Evolutionary conservation across 2,329 filamentous ascomycete genomes (phyloP).

Genomic region (Stagonosporopsis rhizophila): DNA sequence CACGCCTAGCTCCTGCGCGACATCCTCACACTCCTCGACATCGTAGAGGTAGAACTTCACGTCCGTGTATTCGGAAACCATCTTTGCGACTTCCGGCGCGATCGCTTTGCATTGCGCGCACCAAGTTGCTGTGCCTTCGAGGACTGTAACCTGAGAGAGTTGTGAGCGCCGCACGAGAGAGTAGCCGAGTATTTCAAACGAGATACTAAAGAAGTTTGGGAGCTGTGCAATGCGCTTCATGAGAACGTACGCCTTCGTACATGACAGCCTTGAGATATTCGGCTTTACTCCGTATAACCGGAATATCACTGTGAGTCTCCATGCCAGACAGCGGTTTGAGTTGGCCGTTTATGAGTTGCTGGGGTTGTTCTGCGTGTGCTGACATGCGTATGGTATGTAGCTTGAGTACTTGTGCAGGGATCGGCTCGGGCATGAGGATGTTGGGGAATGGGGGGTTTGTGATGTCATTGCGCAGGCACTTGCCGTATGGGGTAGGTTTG

Average conservation of each 20-base stretch:
- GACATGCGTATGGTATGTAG: neutral
- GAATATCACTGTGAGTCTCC: conserved; percentile 22
- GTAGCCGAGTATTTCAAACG: no score
- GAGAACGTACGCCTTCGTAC: conserved; percentile 32
- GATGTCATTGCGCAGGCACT: conserved; percentile 11
- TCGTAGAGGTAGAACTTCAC: conserved; percentile 42
- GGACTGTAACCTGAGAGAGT: conserved; percentile 33
- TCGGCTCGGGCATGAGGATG: conserved; percentile 3
- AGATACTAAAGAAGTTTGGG: no score
- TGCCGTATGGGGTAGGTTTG: conserved; percentile 7
- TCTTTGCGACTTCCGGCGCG: conserved; percentile 37
- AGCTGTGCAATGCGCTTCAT: neutral
- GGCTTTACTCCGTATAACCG: conserved; percentile 33
- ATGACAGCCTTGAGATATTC: conserved; percentile 41
- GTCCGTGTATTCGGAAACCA: conserved; percentile 30
- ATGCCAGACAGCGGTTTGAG: conserved; percentile 8
- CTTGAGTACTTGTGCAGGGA: neutral
- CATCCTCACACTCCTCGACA: conserved; percentile 40
- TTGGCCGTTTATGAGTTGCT: conserved; percentile 17
- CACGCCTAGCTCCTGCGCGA: conserved; percentile 41
- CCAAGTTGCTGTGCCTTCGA: conserved; percentile 42
- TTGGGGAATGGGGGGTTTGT: neutral
- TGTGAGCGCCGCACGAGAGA: no score
- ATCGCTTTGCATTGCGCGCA: conserved; percentile 39
- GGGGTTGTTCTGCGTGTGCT: conserved; percentile 1